A percentile compares a stretch with the other conserved stretches of the same genome.
Evolutionary conservation across 2,329 filamentous ascomycete genomes (phyloP).

Genomic region (Cytospora mali): DNA sequence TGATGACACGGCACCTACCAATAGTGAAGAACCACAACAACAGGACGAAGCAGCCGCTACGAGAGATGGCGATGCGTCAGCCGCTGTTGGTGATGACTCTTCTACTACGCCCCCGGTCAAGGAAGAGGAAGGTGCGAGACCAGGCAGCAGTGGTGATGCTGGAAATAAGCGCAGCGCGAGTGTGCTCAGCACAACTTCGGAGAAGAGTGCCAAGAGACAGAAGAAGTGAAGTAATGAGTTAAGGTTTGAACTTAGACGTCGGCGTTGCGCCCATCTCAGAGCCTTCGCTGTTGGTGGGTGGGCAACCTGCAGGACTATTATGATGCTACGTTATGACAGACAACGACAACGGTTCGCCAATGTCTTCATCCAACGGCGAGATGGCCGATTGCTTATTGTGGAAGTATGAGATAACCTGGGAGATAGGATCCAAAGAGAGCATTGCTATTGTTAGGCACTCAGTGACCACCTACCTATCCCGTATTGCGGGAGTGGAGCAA

Average conservation of each 20-base stretch:
- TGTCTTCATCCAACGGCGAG: background rate
- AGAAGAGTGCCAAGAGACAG: constrained; percentile 61
- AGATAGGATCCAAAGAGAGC: background rate
- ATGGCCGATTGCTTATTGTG: background rate
- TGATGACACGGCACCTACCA: constrained; percentile 25
- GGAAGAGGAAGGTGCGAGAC: constrained; percentile 36
- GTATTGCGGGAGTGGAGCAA: background rate
- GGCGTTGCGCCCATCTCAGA: background rate
- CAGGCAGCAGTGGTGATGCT: constrained; percentile 40
- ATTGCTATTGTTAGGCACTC: constrained; percentile 1
- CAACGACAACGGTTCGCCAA: background rate
- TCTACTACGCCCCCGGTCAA: constrained; percentile 31
- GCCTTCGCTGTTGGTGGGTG: background rate
- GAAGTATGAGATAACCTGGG: background rate
- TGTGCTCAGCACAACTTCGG: constrained; percentile 71
- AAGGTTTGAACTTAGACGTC: constrained; percentile 25
- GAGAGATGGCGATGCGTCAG: constrained; percentile 2
- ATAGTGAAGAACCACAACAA: constrained; percentile 12
- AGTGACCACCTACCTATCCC: background rate
- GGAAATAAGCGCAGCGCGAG: constrained; percentile 80
- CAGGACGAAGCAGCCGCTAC: constrained; percentile 23
- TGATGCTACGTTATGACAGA: constrained; percentile 3
- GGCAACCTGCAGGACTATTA: background rate
- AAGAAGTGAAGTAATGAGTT: constrained; percentile 51
- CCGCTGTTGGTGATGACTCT: constrained; percentile 9